A percentile compares a stretch with the other conserved stretches of the same genome.
These are phyloP conservation scores for Sechiopsis laciniata DNA, from an alignment of 306 rosid genomes.

Conservation along the genomic window DNA sequence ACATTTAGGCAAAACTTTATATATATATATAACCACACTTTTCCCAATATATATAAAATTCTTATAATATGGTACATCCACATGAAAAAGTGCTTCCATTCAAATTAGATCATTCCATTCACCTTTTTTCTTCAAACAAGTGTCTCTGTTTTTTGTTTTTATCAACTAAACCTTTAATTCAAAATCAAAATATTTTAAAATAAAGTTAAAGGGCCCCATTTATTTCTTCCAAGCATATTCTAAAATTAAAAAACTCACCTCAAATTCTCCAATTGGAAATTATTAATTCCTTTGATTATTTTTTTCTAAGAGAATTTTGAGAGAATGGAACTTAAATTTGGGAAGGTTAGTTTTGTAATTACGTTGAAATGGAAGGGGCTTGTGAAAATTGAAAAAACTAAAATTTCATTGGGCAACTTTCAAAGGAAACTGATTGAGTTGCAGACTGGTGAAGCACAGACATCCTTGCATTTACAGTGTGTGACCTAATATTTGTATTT, in stretches of 20 bases:
- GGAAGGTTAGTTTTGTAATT: conserved; percentile 17
- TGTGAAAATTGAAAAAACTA: neutral
- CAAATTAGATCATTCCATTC: neutral
- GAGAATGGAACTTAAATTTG: neutral
- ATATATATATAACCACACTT: neutral
- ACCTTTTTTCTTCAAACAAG: neutral
- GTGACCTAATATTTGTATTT: too few species aligned
- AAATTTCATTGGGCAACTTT: neutral
- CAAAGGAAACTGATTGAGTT: conserved; percentile 8
- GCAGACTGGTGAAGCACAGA: conserved; percentile 16
- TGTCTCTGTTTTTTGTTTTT: neutral
- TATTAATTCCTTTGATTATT: too few species aligned
- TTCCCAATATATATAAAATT: neutral
- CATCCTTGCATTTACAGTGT: neutral
- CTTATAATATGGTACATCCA: neutral
- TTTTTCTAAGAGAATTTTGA: neutral
- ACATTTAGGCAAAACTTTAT: neutral
- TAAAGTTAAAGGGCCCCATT: neutral
- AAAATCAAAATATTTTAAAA: conserved; percentile 5
- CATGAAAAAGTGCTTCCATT: neutral
- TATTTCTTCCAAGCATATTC: conserved; percentile 14
- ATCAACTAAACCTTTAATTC: conserved; percentile 18
- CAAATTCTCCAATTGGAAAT: neutral
- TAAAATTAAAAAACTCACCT: neutral
- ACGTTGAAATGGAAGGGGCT: neutral